Percentiles rank a stretch among this genome's conserved stretches.
phyloP scores from a whole-genome alignment of 208 protist genomes.

The Wallacemonas sp. region DNA sequence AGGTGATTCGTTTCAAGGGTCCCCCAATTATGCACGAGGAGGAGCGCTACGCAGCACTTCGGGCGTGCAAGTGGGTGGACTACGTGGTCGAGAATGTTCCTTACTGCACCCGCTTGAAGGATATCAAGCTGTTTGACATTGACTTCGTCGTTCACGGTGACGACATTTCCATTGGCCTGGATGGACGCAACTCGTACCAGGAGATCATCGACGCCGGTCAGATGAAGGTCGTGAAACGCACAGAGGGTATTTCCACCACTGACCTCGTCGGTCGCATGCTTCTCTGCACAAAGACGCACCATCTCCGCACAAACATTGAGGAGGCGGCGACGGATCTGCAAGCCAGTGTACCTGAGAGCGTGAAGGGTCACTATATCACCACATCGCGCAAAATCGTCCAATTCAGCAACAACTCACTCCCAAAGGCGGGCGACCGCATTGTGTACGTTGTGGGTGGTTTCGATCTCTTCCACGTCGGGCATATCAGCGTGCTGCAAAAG shows the following conservation, averaged over 20 bases:
- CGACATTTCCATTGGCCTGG: conserved; percentile 95
- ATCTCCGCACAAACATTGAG: conserved; percentile 43
- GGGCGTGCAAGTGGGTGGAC: conserved; percentile 98
- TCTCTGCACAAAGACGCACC: conserved; percentile 87
- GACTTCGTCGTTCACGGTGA: conserved; percentile 98
- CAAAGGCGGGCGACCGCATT: conserved; percentile 84
- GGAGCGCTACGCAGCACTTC: conserved; percentile 94
- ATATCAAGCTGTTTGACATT: conserved; percentile 93
- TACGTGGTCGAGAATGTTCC: conserved; percentile 95
- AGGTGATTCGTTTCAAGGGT: conserved; percentile 96
- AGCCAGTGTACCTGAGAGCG: background rate
- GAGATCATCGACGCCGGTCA: conserved; percentile 91
- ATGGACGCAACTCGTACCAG: conserved; percentile 95
- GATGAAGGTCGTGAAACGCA: conserved; percentile 93
- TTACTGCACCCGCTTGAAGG: conserved; percentile 91
- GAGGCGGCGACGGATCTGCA: conserved; percentile 19
- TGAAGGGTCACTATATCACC: conserved; percentile 72
- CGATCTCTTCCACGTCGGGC: conserved; percentile 97
- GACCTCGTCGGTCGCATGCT: conserved; percentile 98
- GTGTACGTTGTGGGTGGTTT: conserved; percentile 98
- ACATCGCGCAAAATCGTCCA: conserved; percentile 95
- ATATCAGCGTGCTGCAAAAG: conserved; percentile 93
- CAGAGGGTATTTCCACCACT: conserved; percentile 97
- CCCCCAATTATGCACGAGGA: conserved; percentile 97
- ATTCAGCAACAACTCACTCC: conserved; percentile 92